Evolutionary conservation across 176 grass and related monocot species (phyloP), one percentile per base, ranked within the genome.

Genomic region (Tillandsia fasciculata): DNA sequence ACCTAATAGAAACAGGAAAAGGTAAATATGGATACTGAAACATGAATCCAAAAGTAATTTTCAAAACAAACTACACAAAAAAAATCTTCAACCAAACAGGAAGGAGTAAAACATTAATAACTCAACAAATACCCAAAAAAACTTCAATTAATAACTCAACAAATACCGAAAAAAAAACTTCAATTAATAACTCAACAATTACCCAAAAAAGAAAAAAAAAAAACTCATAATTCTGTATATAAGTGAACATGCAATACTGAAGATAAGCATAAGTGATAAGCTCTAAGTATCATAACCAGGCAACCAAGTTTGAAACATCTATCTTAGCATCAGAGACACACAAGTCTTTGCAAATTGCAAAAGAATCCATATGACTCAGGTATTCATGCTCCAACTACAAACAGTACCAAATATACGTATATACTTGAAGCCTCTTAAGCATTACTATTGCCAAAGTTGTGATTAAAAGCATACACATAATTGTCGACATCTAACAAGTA

Each of bases 1-100:
- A 97, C 72, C 93, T 97, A 78, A 77, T 68, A 81, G 24, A 72
- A 63, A 12, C 9, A 9, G 50, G 2, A 22, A 50, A 27, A 70
- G 15, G 26, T 22, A 52, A 67, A 15, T 42, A 42, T 63, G 2
- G 22, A 15, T 15, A 15, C 22, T 63, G 8, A 63, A 18, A n/a
- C 3, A 18, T 63, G 22, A 63, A n/a, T 15, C 57, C 22, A 10
- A 63, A 63, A 15, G 22, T 63, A 8, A 63, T 63, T 15, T 15
- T 63, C 12, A 2, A 63, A 63, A 63, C 22, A n/a, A 63, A 63
- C 22, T 18, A 1, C 33, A 65, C 11, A 27, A 10, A 33, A 10
- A 10, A 27, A 17, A 27, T 15, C 51, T 27, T 2, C 68, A 10
- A 26, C 28, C 13, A 42, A 42, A 5, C 33, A 42, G 3, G 33